Conservation (phyloP, 768 basidiomycete genomes). For the Rhodotorula paludigena region DNA sequence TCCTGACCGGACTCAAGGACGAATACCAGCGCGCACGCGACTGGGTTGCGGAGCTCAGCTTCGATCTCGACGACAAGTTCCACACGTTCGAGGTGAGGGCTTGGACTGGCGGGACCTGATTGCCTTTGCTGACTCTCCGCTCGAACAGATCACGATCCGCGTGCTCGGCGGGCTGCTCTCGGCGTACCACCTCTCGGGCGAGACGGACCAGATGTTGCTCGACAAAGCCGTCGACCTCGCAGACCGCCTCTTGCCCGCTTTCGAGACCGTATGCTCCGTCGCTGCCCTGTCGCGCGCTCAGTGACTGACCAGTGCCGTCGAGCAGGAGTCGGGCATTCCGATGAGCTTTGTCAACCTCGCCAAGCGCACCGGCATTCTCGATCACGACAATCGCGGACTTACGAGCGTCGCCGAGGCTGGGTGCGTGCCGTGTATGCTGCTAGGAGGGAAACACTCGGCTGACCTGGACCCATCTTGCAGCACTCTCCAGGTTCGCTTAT, state of each 20-base stretch:
- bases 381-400: constrained; percentile 58
- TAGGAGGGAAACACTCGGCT: too few species aligned
- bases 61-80: constrained; percentile 71
- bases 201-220: constrained; percentile 61
- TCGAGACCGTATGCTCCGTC: constrained; percentile 56
- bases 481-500: constrained; percentile 19
- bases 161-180: constrained; percentile 84
- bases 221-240: constrained; percentile 75
- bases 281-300: accelerated
- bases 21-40: constrained; percentile 71
- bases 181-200: constrained; percentile 69
- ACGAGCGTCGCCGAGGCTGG: constrained; percentile 80
- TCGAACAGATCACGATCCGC: constrained; percentile 77
- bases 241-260: constrained; percentile 74
- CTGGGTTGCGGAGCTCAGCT: constrained; percentile 70
- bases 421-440: neutral
- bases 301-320: too few species aligned
- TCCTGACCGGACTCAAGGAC: constrained; percentile 70
- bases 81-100: constrained; percentile 78
- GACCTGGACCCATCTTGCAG: neutral
- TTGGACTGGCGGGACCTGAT: neutral
- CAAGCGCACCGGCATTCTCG: constrained; percentile 57
- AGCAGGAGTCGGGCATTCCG: constrained; percentile 64
- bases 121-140: too few species aligned
- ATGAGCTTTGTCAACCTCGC: constrained; percentile 72